Percentiles rank a stretch among this genome's conserved stretches.
Conservation (phyloP, 257 asterid genomes). For the Gardenia jasminoides region DNA sequence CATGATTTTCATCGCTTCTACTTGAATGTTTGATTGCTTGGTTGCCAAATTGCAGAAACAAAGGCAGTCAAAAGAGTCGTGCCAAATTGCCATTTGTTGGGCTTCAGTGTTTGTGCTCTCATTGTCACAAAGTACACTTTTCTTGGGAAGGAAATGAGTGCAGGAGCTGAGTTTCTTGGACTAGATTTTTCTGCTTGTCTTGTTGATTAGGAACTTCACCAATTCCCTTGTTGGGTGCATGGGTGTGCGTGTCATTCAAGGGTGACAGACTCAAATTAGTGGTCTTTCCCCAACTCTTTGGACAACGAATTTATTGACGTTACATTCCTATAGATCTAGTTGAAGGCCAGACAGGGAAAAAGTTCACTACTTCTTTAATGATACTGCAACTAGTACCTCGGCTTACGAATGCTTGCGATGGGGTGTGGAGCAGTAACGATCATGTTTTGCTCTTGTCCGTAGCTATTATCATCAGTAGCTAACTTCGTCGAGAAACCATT, state of each 20-base stretch:
- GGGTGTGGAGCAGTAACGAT: not conserved
- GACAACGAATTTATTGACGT: not conserved
- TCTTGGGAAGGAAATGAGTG: slow-evolving; percentile 32
- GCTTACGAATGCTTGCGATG: not conserved
- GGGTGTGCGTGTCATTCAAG: not conserved
- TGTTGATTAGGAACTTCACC: slow-evolving; percentile 2
- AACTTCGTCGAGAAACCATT: too few species aligned
- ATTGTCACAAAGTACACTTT: slow-evolving; percentile 31
- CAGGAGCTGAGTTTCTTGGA: slow-evolving; percentile 16
- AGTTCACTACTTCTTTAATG: not conserved
- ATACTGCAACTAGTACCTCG: not conserved
- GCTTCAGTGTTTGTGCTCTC: slow-evolving; percentile 32
- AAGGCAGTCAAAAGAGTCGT: slow-evolving; percentile 21
- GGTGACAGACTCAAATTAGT: not conserved
- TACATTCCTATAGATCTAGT: not conserved
- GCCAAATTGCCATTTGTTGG: slow-evolving; percentile 32
- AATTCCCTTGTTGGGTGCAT: not conserved
- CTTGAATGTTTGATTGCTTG: slow-evolving; percentile 21
- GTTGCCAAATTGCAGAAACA: slow-evolving; percentile 34
- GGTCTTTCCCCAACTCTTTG: slow-evolving; percentile 16
- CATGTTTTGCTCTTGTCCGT: slow-evolving; percentile 1
- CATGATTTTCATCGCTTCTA: slow-evolving; percentile 43
- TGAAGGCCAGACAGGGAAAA: not conserved
- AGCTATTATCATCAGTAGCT: not conserved
- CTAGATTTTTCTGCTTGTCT: not conserved